Evolutionary conservation across 164 flowering plant species (phyloP).

Genomic region (Umbilicus rupestris): DNA sequence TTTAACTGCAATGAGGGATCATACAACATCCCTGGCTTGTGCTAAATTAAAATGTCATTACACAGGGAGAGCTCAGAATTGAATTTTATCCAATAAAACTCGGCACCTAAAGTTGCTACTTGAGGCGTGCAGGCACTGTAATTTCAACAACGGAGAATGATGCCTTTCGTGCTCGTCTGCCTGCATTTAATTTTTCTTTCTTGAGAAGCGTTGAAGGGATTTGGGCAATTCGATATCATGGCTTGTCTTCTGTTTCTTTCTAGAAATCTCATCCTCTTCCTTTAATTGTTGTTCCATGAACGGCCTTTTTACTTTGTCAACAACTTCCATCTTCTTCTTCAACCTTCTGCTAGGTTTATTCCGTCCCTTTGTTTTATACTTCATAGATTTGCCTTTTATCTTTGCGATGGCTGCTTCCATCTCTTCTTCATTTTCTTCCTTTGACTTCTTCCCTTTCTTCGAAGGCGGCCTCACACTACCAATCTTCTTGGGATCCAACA

Average conservation of each 20-base stretch:
- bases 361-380: slow-evolving; percentile 86
- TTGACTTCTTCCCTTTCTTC: slow-evolving; percentile 50
- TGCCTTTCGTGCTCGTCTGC: too few species aligned
- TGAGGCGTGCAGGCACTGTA: too few species aligned
- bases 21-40: too few species aligned
- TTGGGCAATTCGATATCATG: slow-evolving; percentile 38
- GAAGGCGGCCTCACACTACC: slow-evolving; percentile 42
- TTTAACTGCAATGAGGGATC: background rate
- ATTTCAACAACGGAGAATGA: too few species aligned
- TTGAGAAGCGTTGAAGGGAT: slow-evolving; percentile 54
- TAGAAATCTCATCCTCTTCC: slow-evolving; percentile 23
- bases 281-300: slow-evolving; percentile 46
- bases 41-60: too few species aligned
- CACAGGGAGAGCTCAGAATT: too few species aligned
- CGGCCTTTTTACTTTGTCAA: slow-evolving; percentile 59
- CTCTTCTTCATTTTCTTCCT: slow-evolving; percentile 56
- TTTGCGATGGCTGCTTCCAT: slow-evolving; percentile 62
- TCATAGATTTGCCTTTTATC: slow-evolving; percentile 31
- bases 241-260: slow-evolving; percentile 35
- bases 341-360: slow-evolving; percentile 58
- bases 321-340: slow-evolving; percentile 48
- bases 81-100: too few species aligned
- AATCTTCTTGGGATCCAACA: slow-evolving; percentile 75
- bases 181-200: slow-evolving; percentile 18
- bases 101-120: too few species aligned